Percentiles rank a stretch among this genome's conserved stretches.
These are phyloP conservation scores for Camelina sativa DNA, from an alignment of 345 rosid genomes.

Conservation along the genomic window DNA sequence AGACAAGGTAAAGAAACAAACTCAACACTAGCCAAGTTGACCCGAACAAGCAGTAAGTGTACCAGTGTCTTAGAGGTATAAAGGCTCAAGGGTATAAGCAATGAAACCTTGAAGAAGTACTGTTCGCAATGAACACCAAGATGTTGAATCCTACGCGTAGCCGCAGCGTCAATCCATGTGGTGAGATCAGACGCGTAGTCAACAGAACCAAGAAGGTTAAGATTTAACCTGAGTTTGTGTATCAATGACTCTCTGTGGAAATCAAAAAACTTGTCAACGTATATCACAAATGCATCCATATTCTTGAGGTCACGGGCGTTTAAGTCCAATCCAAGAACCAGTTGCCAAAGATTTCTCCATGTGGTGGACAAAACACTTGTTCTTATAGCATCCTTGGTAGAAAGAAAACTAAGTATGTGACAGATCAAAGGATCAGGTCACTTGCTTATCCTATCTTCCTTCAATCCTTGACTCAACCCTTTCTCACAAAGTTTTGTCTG, in stretches of 20 bases:
- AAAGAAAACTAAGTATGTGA: background rate
- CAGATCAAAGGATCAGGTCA: conserved; percentile 3
- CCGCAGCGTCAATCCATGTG: background rate
- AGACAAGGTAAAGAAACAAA: conserved; percentile 16
- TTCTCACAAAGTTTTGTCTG: background rate
- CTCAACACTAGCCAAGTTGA: background rate
- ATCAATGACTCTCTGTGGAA: background rate
- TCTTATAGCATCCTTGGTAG: background rate
- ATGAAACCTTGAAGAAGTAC: background rate
- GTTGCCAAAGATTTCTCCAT: conserved; percentile 2
- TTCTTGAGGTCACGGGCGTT: too few relatives aligned
- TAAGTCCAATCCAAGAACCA: background rate
- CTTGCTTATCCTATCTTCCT: background rate
- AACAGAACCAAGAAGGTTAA: background rate
- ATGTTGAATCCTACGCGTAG: conserved; percentile 5
- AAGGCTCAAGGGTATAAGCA: background rate
- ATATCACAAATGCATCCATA: background rate
- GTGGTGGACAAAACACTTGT: conserved; percentile 6
- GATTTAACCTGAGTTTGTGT: background rate
- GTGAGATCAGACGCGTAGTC: background rate
- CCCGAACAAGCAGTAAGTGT: background rate
- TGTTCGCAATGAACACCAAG: background rate
- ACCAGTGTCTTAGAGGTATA: background rate
- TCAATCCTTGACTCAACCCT: too few relatives aligned
- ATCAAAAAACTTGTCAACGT: background rate